Evolutionary conservation across 2,329 filamentous ascomycete genomes (phyloP).

Genomic region (Alternaria sp.): DNA sequence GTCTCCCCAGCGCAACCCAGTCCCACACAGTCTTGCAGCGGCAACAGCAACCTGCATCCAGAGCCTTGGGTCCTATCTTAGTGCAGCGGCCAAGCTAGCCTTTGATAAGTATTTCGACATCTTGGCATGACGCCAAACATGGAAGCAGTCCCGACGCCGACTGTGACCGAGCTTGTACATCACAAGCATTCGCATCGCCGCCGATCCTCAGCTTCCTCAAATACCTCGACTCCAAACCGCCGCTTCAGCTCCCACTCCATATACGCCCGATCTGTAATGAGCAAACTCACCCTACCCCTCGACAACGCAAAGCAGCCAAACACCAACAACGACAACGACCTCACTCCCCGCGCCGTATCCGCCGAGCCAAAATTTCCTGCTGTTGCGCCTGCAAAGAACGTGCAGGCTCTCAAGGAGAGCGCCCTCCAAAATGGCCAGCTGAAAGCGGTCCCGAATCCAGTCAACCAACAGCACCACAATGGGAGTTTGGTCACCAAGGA

Average conservation of each 20-base stretch:
- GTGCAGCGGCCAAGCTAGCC: slow-evolving; percentile 13
- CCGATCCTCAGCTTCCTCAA: slow-evolving; percentile 31
- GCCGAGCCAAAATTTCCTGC: slow-evolving; percentile 18
- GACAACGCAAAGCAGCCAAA: slow-evolving; percentile 27
- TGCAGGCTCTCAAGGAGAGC: slow-evolving; percentile 34
- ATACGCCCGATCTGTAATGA: slow-evolving; percentile 61
- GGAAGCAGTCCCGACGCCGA: slow-evolving; percentile 26
- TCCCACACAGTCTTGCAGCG: background rate
- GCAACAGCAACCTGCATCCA: slow-evolving; percentile 4
- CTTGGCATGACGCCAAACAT: slow-evolving; percentile 24
- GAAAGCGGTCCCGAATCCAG: slow-evolving; percentile 31
- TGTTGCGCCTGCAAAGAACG: slow-evolving; percentile 30
- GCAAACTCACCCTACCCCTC: slow-evolving; percentile 44
- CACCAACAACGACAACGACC: slow-evolving; percentile 25
- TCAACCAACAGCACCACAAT: slow-evolving; percentile 24
- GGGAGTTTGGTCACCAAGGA: slow-evolving; percentile 37
- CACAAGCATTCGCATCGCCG: slow-evolving; percentile 24
- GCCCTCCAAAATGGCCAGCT: slow-evolving; percentile 39
- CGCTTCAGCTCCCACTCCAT: slow-evolving; percentile 57
- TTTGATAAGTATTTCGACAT: slow-evolving; percentile 2
- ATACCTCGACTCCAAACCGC: slow-evolving; percentile 20
- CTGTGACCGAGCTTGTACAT: slow-evolving; percentile 22
- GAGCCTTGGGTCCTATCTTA: slow-evolving; percentile 4
- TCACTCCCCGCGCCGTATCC: slow-evolving; percentile 26
- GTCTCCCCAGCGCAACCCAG: background rate